Conservation (phyloP, 139 green algal species). For the Zygnema cylindricum region DNA sequence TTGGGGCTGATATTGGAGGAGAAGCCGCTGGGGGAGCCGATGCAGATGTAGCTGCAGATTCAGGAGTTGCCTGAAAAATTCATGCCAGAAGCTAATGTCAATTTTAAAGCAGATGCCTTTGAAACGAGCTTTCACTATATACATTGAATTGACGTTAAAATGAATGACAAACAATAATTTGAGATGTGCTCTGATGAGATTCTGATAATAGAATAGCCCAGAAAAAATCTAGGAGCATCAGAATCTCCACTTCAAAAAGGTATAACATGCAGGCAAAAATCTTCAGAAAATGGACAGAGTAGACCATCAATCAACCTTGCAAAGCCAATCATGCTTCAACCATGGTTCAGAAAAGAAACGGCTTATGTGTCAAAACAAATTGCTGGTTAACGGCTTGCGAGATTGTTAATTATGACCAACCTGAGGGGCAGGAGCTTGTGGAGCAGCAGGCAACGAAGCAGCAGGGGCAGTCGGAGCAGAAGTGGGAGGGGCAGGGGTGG, state of each 20-base stretch:
- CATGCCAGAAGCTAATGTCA: too few species aligned
- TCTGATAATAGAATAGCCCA: too few species aligned
- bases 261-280: too few species aligned
- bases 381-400: constrained; percentile 6
- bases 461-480: constrained; percentile 46
- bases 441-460: constrained; percentile 47
- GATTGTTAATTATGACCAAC: neutral
- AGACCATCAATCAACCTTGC: neutral
- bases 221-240: too few species aligned
- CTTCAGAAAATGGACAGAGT: too few species aligned
- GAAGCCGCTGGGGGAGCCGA: constrained; percentile 50
- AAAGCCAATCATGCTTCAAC: neutral
- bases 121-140: too few species aligned
- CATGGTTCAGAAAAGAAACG: neutral
- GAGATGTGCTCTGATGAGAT: too few species aligned
- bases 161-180: too few species aligned
- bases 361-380: constrained; percentile 3
- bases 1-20: neutral
- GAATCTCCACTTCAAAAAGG: too few species aligned
- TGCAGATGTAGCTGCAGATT: constrained; percentile 4
- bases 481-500: constrained; percentile 30
- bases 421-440: constrained; percentile 32
- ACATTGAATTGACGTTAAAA: too few species aligned
- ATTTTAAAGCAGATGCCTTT: too few species aligned
- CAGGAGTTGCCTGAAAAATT: too few species aligned